Conservation (phyloP, 164 flowering plant species). For the Umbellularia californica region DNA sequence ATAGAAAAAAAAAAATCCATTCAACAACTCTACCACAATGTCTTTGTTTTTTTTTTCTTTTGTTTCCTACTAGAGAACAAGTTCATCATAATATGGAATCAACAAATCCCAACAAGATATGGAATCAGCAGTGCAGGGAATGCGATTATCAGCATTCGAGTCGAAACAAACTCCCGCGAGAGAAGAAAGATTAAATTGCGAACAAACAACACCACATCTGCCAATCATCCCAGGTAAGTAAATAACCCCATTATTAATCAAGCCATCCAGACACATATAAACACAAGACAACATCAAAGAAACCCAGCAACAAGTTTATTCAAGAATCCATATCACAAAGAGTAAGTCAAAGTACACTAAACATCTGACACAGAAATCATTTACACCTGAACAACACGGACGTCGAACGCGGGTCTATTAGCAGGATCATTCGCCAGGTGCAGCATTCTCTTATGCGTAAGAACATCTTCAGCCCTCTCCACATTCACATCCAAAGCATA, state of each 20-base stretch:
- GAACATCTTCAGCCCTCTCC: conserved; percentile 94
- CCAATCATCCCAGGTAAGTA: too few species aligned
- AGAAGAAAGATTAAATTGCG: too few species aligned
- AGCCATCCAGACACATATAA: too few species aligned
- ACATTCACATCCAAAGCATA: conserved; percentile 95
- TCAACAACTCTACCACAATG: not conserved
- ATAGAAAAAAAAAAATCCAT: not conserved
- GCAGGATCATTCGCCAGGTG: conserved; percentile 69
- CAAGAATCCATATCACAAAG: not conserved
- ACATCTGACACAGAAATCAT: not conserved
- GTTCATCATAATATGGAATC: too few species aligned
- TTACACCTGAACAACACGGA: conserved; percentile 76
- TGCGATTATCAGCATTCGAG: too few species aligned
- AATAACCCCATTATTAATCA: too few species aligned
- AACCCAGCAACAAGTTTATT: not conserved
- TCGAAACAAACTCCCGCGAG: too few species aligned
- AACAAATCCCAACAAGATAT: too few species aligned
- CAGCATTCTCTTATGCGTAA: conserved; percentile 72
- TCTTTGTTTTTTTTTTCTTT: too few species aligned
- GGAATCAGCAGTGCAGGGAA: too few species aligned
- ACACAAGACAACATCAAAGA: not conserved
- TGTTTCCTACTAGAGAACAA: too few species aligned
- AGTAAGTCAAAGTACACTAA: not conserved
- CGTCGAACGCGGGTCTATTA: conserved; percentile 68
- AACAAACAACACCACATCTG: too few species aligned